Evolutionary conservation across 768 basidiomycete species (phyloP).

Genomic region (Tricholoma sp.): DNA sequence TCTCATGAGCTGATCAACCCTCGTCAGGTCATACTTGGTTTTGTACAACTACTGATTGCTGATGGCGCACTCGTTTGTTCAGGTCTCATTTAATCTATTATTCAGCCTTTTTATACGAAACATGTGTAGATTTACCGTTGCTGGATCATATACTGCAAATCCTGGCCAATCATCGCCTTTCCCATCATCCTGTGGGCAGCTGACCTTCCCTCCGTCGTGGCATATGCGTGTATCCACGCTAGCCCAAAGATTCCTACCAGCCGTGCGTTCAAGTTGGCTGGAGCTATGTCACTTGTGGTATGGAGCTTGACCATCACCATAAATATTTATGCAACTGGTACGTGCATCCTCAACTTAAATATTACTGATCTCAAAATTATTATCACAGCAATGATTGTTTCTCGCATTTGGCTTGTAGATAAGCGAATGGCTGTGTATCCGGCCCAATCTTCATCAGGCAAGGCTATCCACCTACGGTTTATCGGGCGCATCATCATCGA

Average conservation of each 20-base stretch:
- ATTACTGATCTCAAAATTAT: no score
- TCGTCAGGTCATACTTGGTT: neutral
- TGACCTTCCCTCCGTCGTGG: slow-evolving; percentile 1
- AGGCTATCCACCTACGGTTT: no score
- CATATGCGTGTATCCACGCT: neutral
- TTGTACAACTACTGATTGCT: neutral
- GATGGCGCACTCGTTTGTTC: neutral
- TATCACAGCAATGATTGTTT: no score
- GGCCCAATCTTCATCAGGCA: no score
- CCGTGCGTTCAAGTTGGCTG: neutral
- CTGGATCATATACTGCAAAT: slow-evolving; percentile 15
- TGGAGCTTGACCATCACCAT: no score
- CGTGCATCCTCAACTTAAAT: no score
- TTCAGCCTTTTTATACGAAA: neutral
- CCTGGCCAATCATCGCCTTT: slow-evolving; percentile 7
- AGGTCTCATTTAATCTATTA: neutral
- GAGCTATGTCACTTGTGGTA: no score
- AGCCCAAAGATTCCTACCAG: neutral
- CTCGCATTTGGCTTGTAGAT: no score
- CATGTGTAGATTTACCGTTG: slow-evolving; percentile 15
- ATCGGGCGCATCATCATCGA: no score
- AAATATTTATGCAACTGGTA: no score
- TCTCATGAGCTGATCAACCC: neutral
- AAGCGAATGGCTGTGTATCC: no score
- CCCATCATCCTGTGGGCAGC: slow-evolving; percentile 14